These are phyloP conservation scores for Borealophlyctis nickersoniae DNA, from an alignment of 192 early-diverging fungal species.

Conservation along the genomic window DNA sequence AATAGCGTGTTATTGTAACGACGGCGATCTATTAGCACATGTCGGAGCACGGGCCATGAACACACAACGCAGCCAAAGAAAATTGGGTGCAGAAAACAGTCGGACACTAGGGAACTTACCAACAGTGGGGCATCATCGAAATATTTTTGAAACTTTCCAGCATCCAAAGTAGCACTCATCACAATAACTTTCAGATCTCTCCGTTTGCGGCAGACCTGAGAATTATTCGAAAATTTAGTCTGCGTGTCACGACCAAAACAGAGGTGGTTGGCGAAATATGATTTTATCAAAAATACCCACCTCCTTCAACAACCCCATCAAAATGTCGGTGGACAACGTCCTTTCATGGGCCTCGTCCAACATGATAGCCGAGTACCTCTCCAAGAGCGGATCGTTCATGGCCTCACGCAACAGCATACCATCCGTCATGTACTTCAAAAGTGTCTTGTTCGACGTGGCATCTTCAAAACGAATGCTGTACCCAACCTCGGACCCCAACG, in stretches of 20 bases:
- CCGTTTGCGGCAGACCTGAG: constrained; percentile 65
- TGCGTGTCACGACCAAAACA: constrained; percentile 1
- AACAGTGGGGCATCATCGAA: constrained; percentile 93
- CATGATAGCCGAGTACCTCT: constrained; percentile 90
- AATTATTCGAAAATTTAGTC: constrained; percentile 11
- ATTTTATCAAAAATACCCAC: constrained; percentile 33
- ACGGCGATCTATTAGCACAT: constrained; percentile 17
- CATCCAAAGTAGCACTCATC: constrained; percentile 97
- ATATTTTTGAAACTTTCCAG: constrained; percentile 98
- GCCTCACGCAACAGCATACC: constrained; percentile 99
- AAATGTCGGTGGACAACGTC: constrained; percentile 92
- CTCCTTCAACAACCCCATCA: constrained; percentile 97
- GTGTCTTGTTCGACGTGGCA: constrained; percentile 76
- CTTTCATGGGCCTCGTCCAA: constrained; percentile 99
- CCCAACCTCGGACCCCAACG: constrained; percentile 92
- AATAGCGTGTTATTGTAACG: constrained; percentile 14
- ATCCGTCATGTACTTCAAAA: constrained; percentile 97
- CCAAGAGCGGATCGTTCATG: constrained; percentile 86
- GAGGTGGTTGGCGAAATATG: constrained; percentile 4
- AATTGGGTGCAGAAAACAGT: not conserved
- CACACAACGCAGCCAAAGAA: constrained; percentile 11
- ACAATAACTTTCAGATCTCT: constrained; percentile 88
- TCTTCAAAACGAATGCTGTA: constrained; percentile 99
- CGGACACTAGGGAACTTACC: constrained; percentile 40
- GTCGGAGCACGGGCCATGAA: constrained; percentile 3